Evolutionary conservation across 768 basidiomycete genomes (phyloP).

Genomic region (Pisolithus tinctorius): DNA sequence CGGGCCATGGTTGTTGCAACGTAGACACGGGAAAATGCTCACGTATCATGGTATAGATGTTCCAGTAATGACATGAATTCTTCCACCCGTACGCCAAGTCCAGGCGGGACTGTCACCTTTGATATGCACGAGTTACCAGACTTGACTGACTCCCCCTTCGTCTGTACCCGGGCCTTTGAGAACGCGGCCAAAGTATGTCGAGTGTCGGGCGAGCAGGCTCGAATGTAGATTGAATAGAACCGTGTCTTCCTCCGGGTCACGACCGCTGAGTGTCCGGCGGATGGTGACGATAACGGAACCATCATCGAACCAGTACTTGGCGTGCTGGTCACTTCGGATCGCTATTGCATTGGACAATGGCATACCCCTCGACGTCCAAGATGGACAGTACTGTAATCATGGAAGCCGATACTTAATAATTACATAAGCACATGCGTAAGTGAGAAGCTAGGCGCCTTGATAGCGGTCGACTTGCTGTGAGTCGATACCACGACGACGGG

Average conservation of each 20-base stretch:
- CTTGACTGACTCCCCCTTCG: neutral
- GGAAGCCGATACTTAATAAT: too few relatives aligned
- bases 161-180: neutral
- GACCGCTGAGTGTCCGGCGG: constrained; percentile 15
- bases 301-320: constrained; percentile 61
- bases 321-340: constrained; percentile 27
- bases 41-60: constrained; percentile 66
- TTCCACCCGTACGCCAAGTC: constrained; percentile 30
- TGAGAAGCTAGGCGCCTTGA: too few relatives aligned
- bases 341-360: neutral
- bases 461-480: too few relatives aligned
- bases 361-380: constrained; percentile 1
- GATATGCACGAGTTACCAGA: constrained; percentile 3
- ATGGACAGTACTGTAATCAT: neutral
- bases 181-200: constrained; percentile 20
- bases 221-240: constrained; percentile 53
- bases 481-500: too few relatives aligned
- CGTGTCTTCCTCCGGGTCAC: neutral
- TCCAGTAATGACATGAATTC: constrained; percentile 56
- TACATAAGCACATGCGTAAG: too few relatives aligned
- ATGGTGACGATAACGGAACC: constrained; percentile 50
- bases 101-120: constrained; percentile 29
- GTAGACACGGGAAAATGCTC: constrained; percentile 24
- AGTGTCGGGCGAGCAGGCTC: constrained; percentile 47
- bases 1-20: neutral